Base-by-base conservation (phyloP, 208 protist species). In the Trypanosomatidae sp. region DNA sequence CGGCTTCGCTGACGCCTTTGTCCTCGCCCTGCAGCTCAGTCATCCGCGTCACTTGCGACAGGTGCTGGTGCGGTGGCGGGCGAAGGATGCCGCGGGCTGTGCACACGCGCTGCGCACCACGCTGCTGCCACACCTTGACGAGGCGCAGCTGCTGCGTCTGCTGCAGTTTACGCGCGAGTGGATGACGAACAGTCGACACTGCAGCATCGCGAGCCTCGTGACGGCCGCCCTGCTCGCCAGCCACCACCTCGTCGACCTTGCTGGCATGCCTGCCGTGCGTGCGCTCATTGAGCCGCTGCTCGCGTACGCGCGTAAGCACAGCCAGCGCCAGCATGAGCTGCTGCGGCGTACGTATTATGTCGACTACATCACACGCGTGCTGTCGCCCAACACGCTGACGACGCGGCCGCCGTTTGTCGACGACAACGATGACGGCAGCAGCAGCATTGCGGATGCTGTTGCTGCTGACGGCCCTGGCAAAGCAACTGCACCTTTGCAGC, bases 121-220 rank as follows among this genome's bases (percentile, higher is more conserved):
- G 48, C 57, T 95, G 20, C 48, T 91, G 33, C 74, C 76, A 0
- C 27, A 47, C 0, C 62, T 92, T 7, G 52, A 51, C 13, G 66
- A 71, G 40, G 77, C 86, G 6, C 49, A 83, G 32, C 39, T 95
- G 44, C 48, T 70, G 3, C 70, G 67, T 5, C 60, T 92, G n/a
- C 58, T 95, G 43, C 66, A 91, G 56, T 95, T 87, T 61, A 90
- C 77, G 23, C 78, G 78, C 0, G 80, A 95, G 66, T 95, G 88
- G 88, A 70, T 93, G 26, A 88, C 78, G 8, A 95, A 92, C 66
- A 87, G 77, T 30, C 80, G 81, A 2, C 69, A 89, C 46, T 74
- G 66, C 52, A 54, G 61, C 24, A 74, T 95, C 8, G 84, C 83
- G 6, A 87, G 66, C 37, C 43, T 93, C 11, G 73, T 90, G 16